A percentile compares a stretch with the other conserved stretches of the same genome.
phyloP scores from a whole-genome alignment of 1,284 basidiomycete genomes.

The Rhodofomes roseus region DNA sequence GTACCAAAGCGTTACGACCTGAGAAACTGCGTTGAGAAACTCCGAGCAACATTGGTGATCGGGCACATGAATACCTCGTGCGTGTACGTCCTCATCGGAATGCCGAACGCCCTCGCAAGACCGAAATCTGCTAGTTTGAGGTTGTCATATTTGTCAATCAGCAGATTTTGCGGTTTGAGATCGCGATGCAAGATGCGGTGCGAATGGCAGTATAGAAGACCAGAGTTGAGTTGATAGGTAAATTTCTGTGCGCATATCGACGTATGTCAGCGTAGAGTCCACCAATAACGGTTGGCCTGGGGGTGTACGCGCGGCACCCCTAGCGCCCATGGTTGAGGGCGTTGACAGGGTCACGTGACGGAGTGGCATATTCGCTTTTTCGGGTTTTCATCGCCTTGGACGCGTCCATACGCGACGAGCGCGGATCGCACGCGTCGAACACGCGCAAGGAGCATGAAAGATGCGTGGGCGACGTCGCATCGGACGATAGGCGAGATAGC shows the following conservation, averaged over 20 bases:
- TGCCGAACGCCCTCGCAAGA: slow-evolving; percentile 94
- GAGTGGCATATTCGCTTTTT: slow-evolving; percentile 6
- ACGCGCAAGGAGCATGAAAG: slow-evolving; percentile 13
- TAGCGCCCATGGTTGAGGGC: not conserved
- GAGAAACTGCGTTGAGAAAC: slow-evolving; percentile 1
- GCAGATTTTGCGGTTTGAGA: slow-evolving; percentile 95
- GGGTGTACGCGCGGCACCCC: too few species aligned
- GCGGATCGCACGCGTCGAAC: slow-evolving; percentile 21
- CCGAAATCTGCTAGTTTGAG: slow-evolving; percentile 98
- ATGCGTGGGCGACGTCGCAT: not conserved
- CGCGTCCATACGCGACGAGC: slow-evolving; percentile 27
- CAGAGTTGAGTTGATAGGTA: slow-evolving; percentile 82
- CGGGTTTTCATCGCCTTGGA: slow-evolving; percentile 13
- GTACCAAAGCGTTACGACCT: slow-evolving; percentile 99
- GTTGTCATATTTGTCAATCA: slow-evolving; percentile 89
- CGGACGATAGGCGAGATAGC: not conserved
- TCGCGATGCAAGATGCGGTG: slow-evolving; percentile 97
- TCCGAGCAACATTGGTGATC: too few species aligned
- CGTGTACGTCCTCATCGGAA: slow-evolving; percentile 96
- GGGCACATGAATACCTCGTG: slow-evolving; percentile 74
- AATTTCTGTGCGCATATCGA: slow-evolving; percentile 64
- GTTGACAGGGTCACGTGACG: slow-evolving; percentile 24
- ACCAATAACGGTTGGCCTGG: not conserved
- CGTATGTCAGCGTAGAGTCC: not conserved
- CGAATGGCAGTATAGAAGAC: slow-evolving; percentile 93